These are phyloP conservation scores for Moesziomyces globuligerus DNA, from an alignment of 1,284 basidiomycete genomes.

Conservation along the genomic window DNA sequence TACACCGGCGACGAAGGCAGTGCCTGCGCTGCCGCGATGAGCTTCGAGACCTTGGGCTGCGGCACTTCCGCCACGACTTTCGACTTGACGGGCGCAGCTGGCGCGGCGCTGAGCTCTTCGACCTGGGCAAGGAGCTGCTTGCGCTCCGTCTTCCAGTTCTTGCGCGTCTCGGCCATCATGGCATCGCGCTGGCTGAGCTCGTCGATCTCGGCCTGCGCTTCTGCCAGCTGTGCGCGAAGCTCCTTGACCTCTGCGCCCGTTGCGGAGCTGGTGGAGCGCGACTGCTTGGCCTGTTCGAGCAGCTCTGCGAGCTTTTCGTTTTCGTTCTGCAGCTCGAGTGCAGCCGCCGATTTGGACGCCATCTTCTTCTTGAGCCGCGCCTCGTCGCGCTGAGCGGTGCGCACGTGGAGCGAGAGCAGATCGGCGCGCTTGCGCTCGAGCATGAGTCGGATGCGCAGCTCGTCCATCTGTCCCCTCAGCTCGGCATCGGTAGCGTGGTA, in stretches of 20 bases:
- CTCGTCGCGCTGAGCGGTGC: conserved; percentile 18
- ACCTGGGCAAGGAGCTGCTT: conserved; percentile 33
- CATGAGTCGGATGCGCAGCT: conserved; percentile 38
- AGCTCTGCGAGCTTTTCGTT: conserved; percentile 28
- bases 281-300: conserved; percentile 17
- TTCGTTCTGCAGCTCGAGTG: conserved; percentile 21
- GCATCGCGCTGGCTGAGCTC: conserved; percentile 30
- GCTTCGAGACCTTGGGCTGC: conserved; percentile 14
- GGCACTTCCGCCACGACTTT: conserved; percentile 1
- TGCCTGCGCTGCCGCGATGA: conserved; percentile 8
- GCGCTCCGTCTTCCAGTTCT: conserved; percentile 38
- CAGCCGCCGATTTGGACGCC: conserved; percentile 9
- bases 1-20: conserved; percentile 39
- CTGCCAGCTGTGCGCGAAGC: conserved; percentile 18
- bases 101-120: conserved; percentile 19
- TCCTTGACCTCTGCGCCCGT: background rate
- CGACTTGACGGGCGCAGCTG: conserved; percentile 6
- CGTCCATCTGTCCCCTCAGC: conserved; percentile 36
- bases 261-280: conserved; percentile 1
- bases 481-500: conserved; percentile 28
- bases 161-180: conserved; percentile 45
- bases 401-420: conserved; percentile 29
- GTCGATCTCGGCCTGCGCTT: conserved; percentile 32
- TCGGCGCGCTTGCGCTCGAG: conserved; percentile 43
- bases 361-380: conserved; percentile 31